A percentile compares a stretch with the other conserved stretches of the same genome.
phyloP scores from a whole-genome alignment of 2,329 filamentous ascomycete genomes.

The Cladosporium phlei region DNA sequence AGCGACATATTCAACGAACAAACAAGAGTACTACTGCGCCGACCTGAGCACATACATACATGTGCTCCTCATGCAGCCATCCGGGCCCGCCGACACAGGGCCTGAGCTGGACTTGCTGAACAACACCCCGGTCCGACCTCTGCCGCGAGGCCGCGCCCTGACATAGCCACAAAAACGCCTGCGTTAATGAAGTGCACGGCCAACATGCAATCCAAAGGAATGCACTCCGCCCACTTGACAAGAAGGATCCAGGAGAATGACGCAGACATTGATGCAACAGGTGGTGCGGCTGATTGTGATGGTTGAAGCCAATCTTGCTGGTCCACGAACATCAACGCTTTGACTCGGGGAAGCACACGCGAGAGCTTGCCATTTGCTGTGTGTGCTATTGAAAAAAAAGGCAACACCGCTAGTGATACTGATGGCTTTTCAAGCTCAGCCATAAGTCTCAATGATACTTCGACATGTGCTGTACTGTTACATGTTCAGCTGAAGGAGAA shows the following conservation, averaged over 20 bases:
- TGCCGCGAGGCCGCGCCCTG: slow-evolving; percentile 2
- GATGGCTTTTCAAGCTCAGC: too few relatives aligned
- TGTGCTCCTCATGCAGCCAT: slow-evolving; percentile 10
- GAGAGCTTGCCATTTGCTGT: not conserved
- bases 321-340: not conserved
- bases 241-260: not conserved
- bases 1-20: slow-evolving; percentile 6
- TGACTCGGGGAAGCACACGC: slow-evolving; percentile 8
- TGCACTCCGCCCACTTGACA: slow-evolving; percentile 13
- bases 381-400: too few relatives aligned
- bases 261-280: slow-evolving; percentile 3
- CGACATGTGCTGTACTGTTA: too few relatives aligned
- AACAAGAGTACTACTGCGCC: slow-evolving; percentile 1
- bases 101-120: slow-evolving; percentile 12
- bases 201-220: not conserved
- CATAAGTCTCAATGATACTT: too few relatives aligned
- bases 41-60: slow-evolving; percentile 3
- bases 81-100: slow-evolving; percentile 12
- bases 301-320: not conserved
- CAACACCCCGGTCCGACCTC: not conserved
- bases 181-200: not conserved
- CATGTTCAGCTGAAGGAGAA: too few relatives aligned
- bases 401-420: too few relatives aligned
- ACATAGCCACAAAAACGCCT: slow-evolving; percentile 14
- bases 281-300: slow-evolving; percentile 6